Conservation (phyloP, 257 asterid species). For the Petrea volubilis region DNA sequence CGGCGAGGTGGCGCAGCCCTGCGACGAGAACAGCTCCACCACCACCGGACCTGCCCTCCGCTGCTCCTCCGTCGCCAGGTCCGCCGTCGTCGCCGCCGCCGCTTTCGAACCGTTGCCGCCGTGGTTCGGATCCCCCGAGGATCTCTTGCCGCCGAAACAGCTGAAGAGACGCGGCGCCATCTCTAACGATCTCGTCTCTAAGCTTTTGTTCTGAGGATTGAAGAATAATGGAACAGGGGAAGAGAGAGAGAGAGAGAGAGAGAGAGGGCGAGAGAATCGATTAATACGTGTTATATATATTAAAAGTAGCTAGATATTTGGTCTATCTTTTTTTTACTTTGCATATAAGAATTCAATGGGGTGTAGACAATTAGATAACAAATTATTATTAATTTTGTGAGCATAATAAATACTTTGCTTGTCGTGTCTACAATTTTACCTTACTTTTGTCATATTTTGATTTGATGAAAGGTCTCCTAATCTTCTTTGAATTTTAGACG, state of each 20-base stretch:
- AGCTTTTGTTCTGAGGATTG: background rate
- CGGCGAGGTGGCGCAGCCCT: conserved; percentile 87
- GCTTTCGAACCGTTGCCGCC: conserved; percentile 35
- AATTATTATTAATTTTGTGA: too few relatives aligned
- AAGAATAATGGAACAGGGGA: background rate
- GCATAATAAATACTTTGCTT: too few relatives aligned
- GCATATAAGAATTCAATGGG: background rate
- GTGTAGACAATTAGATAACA: too few relatives aligned
- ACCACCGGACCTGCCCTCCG: conserved; percentile 65
- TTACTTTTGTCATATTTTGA: too few relatives aligned
- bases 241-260: background rate
- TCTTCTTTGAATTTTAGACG: too few relatives aligned
- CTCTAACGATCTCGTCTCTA: conserved; percentile 38
- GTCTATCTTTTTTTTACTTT: background rate
- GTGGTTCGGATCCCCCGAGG: conserved; percentile 7
- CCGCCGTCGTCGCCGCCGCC: conserved; percentile 64
- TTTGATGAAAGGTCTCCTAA: too few relatives aligned
- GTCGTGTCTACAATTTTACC: too few relatives aligned
- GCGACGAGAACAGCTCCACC: conserved; percentile 90
- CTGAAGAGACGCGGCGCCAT: conserved; percentile 76
- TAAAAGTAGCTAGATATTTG: background rate
- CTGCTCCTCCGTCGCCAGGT: conserved; percentile 55
- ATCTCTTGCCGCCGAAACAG: conserved; percentile 61
- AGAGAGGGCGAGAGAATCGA: conserved; percentile 20
- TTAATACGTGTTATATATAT: conserved; percentile 27